Percentiles rank a stretch among this genome's conserved stretches.
These are phyloP conservation scores for Plenodomus lindquistii DNA, from an alignment of 2,329 filamentous ascomycete species.

Conservation along the genomic window DNA sequence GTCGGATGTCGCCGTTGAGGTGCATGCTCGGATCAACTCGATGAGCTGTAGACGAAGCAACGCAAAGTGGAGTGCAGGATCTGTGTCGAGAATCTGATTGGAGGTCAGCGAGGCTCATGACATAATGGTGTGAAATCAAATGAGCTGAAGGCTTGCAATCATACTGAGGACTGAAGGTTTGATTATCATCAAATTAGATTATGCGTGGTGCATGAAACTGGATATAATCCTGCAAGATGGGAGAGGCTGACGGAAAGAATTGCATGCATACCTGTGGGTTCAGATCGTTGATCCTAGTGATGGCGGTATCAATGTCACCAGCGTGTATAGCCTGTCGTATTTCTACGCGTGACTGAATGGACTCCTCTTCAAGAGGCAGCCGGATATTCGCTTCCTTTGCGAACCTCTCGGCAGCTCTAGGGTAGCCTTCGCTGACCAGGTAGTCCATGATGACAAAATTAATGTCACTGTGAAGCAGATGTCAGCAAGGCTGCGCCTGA, in stretches of 20 bases:
- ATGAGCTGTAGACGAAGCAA: constrained; percentile 89
- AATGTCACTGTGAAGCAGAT: constrained; percentile 70
- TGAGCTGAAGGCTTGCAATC: constrained; percentile 51
- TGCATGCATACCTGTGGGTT: constrained; percentile 78
- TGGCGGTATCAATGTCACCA: constrained; percentile 83
- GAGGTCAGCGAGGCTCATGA: constrained; percentile 26
- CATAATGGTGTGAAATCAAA: constrained; percentile 8
- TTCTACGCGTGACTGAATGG: constrained; percentile 76
- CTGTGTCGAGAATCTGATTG: constrained; percentile 78
- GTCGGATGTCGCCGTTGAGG: constrained; percentile 66
- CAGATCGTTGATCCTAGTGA: constrained; percentile 84
- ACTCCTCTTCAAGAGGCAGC: constrained; percentile 70
- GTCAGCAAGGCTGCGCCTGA: constrained; percentile 27
- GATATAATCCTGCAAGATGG: constrained; percentile 83
- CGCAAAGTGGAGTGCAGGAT: constrained; percentile 84
- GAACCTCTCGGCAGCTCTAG: constrained; percentile 89
- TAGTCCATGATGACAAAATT: constrained; percentile 97
- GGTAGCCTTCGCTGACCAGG: constrained; percentile 92
- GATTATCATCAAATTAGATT: constrained; percentile 87
- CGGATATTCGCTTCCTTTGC: constrained; percentile 89
- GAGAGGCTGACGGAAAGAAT: neutral
- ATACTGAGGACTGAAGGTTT: constrained; percentile 84
- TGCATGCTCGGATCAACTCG: constrained; percentile 84
- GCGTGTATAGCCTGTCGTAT: constrained; percentile 84
- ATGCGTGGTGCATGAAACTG: constrained; percentile 99